A percentile compares a stretch with the other conserved stretches of the same genome.
phyloP scores from a whole-genome alignment of 75 land plant species.

The Sequoiadendron giganteum region DNA sequence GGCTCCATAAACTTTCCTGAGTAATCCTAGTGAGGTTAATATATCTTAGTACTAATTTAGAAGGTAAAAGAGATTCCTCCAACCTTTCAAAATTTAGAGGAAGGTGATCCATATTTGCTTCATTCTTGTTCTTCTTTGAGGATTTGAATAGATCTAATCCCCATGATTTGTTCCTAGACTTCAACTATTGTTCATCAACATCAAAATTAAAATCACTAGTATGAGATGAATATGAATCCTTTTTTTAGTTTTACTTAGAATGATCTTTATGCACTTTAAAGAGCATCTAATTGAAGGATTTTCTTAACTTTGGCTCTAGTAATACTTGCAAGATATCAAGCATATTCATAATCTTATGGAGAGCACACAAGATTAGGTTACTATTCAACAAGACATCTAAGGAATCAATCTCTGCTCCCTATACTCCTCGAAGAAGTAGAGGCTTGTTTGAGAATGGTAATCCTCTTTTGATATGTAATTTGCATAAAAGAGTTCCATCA shows the following conservation, averaged over 20 bases:
- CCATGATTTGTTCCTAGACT: too few species aligned
- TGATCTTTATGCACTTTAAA: slow-evolving; percentile 9
- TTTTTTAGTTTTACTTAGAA: too few species aligned
- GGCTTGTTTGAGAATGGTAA: slow-evolving; percentile 75
- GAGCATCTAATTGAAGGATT: slow-evolving; percentile 28
- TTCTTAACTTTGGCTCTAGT: slow-evolving; percentile 14
- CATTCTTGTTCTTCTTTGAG: slow-evolving; percentile 38
- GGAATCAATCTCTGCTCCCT: slow-evolving; percentile 60
- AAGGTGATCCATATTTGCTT: slow-evolving; percentile 34
- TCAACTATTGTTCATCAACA: too few species aligned
- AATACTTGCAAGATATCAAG: not conserved
- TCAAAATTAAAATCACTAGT: too few species aligned
- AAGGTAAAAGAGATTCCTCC: slow-evolving; percentile 18
- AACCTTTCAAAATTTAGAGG: slow-evolving; percentile 29
- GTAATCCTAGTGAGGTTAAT: too few species aligned
- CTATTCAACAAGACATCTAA: slow-evolving; percentile 43
- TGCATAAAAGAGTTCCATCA: slow-evolving; percentile 65
- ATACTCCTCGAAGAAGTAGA: slow-evolving; percentile 56
- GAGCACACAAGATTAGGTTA: slow-evolving; percentile 4
- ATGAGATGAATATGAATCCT: too few species aligned
- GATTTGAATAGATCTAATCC: not conserved
- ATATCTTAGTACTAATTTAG: slow-evolving; percentile 24
- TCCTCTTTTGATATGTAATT: slow-evolving; percentile 76
- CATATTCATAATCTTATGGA: slow-evolving; percentile 1
- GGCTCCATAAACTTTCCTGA: too few species aligned